These are phyloP conservation scores for Eutypa lata DNA, from an alignment of 2,329 filamentous ascomycete species.

Conservation along the genomic window DNA sequence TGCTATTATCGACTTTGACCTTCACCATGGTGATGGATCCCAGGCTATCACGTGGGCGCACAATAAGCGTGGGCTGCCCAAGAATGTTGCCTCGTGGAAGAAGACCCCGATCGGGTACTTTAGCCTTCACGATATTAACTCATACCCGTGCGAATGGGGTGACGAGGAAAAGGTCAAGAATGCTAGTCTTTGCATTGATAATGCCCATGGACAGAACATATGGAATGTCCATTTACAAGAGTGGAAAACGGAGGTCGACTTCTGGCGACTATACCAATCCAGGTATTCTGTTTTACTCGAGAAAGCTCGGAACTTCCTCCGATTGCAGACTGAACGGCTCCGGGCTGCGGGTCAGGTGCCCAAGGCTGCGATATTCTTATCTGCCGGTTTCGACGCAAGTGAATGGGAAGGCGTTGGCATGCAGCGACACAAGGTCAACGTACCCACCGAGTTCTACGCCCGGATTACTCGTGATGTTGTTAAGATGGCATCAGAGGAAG, in stretches of 20 bases:
- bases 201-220: slow-evolving; percentile 87
- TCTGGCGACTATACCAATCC: slow-evolving; percentile 82
- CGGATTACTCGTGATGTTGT: slow-evolving; percentile 84
- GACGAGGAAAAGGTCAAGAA: slow-evolving; percentile 91
- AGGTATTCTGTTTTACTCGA: slow-evolving; percentile 75
- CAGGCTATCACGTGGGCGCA: slow-evolving; percentile 91
- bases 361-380: slow-evolving; percentile 88
- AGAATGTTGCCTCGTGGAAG: slow-evolving; percentile 73
- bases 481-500: slow-evolving; percentile 75
- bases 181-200: slow-evolving; percentile 90
- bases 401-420: slow-evolving; percentile 90
- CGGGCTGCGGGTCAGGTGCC: slow-evolving; percentile 58
- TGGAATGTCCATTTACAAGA: slow-evolving; percentile 94
- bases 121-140: slow-evolving; percentile 97
- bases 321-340: slow-evolving; percentile 65
- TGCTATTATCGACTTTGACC: slow-evolving; percentile 87
- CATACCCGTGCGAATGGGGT: slow-evolving; percentile 93
- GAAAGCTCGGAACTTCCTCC: slow-evolving; percentile 78
- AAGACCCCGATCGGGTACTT: slow-evolving; percentile 92
- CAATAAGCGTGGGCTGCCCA: slow-evolving; percentile 69
- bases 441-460: slow-evolving; percentile 95
- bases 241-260: slow-evolving; percentile 80
- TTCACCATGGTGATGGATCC: slow-evolving; percentile 94
- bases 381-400: slow-evolving; percentile 94
- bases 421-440: slow-evolving; percentile 94